Conservation (phyloP, 1,284 basidiomycete species). For the Coniophora puteana region DNA sequence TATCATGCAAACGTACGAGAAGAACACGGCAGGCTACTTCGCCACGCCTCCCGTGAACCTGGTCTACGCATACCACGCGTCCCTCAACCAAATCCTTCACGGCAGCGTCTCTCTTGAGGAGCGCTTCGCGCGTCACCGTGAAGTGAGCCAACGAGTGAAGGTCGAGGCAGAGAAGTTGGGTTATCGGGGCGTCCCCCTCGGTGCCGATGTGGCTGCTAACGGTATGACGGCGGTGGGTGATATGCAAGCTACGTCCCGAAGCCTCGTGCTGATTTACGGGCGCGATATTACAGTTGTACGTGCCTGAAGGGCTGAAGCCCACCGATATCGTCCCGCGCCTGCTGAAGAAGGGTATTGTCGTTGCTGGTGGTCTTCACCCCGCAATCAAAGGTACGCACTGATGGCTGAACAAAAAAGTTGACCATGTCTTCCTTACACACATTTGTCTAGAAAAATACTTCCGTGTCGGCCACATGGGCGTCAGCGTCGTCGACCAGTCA, state of each 20-base stretch:
- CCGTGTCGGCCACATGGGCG: slow-evolving; percentile 90
- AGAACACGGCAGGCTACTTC: slow-evolving; percentile 77
- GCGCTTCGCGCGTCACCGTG: slow-evolving; percentile 76
- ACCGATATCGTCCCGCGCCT: slow-evolving; percentile 75
- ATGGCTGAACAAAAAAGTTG: slow-evolving; percentile 8
- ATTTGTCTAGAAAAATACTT: slow-evolving; percentile 84
- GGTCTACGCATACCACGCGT: slow-evolving; percentile 85
- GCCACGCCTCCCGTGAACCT: slow-evolving; percentile 96
- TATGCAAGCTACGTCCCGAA: slow-evolving; percentile 4
- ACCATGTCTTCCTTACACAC: slow-evolving; percentile 23
- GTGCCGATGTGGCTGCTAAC: slow-evolving; percentile 72
- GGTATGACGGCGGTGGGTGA: slow-evolving; percentile 83
- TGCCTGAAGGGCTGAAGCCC: slow-evolving; percentile 73
- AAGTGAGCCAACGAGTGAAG: slow-evolving; percentile 75
- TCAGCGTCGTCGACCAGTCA: slow-evolving; percentile 67
- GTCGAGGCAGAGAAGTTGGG: slow-evolving; percentile 68
- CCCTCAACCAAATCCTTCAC: slow-evolving; percentile 72
- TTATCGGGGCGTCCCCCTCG: slow-evolving; percentile 67
- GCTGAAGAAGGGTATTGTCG: slow-evolving; percentile 68
- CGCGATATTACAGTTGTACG: slow-evolving; percentile 52
- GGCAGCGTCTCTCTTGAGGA: slow-evolving; percentile 66
- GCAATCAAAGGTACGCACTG: slow-evolving; percentile 73
- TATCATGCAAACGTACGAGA: slow-evolving; percentile 89
- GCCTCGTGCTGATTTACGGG: not conserved
- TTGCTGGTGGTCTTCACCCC: slow-evolving; percentile 89